These are phyloP conservation scores for Yarrowia divulgata DNA, from an alignment of 805 yeast genomes.

Conservation along the genomic window DNA sequence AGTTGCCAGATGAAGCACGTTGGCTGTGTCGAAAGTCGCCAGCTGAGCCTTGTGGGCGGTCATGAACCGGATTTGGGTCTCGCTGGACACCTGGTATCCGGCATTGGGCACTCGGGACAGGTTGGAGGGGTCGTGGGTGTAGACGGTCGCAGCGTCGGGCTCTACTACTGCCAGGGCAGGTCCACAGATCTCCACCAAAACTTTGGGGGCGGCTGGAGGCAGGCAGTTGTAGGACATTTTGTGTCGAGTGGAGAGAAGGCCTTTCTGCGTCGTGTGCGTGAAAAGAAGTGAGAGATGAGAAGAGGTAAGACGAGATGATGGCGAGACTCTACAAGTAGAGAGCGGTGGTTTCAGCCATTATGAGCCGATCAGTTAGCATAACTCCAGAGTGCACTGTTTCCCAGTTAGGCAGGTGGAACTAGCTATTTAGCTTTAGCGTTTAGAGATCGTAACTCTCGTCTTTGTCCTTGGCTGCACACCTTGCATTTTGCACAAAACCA, in stretches of 20 bases:
- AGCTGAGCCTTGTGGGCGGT: conserved; percentile 21
- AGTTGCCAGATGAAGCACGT: conserved; percentile 9
- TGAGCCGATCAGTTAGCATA: conserved; percentile 17
- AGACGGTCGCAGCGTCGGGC: background rate
- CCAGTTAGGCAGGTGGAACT: conserved; percentile 28
- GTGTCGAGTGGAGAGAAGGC: too few relatives aligned
- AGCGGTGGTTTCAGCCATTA: conserved; percentile 11
- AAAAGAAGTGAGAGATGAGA: background rate
- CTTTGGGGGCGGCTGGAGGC: conserved; percentile 34
- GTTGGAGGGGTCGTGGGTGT: conserved; percentile 11
- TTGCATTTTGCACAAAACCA: background rate
- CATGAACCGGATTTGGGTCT: conserved; percentile 13
- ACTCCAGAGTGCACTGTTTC: conserved; percentile 6
- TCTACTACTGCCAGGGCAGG: conserved; percentile 23
- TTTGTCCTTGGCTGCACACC: conserved; percentile 10
- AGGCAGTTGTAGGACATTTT: conserved; percentile 31
- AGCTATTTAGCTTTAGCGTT: background rate
- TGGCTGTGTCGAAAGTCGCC: conserved; percentile 18
- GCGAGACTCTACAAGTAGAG: background rate
- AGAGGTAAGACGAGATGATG: background rate
- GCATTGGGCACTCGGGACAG: conserved; percentile 8
- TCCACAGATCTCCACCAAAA: conserved; percentile 33
- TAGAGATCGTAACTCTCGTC: background rate
- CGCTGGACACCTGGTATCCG: conserved; percentile 5
- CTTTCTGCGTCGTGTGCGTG: too few relatives aligned